Base-by-base conservation (phyloP, 768 basidiomycete species). In the Udeniomyces megalosporus region DNA sequence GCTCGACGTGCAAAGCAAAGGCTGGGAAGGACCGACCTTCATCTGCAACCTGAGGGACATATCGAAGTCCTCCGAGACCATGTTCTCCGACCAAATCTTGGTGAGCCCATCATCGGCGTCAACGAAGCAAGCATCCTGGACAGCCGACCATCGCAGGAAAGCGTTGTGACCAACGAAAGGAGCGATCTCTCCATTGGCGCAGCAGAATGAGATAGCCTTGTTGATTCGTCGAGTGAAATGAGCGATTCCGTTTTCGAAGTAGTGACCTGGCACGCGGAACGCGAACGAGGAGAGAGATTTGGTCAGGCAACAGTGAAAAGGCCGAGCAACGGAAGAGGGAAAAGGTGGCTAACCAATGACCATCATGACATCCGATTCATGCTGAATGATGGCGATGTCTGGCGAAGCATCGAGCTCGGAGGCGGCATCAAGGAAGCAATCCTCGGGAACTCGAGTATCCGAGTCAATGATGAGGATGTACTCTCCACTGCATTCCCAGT, bases 151-250 rank as follows among this genome's bases (percentile, higher is more conserved):
- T 22, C 88, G 82, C 52, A 92, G 77, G 73, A 91, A 93, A 6
- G 88, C 87, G 65, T 89, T 71, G 67, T 73, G 72, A 12, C 72
- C 72, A 29, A 73, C 72, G 56, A 73, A 73, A 5, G 72, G 72
- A 2, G 72, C 70, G 35, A 69, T 68, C 64, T 74, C 73, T 22
- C 73, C 73, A 62, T 66, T 71, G 28, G 73, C 71, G 24, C 64
- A 64, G 57, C 69, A 70, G 65, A 66, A 73, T 3, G 72, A 72
- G 49, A 74, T 74, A 26, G 72, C 71, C 58, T 65, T 60, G 47
- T 91, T 89, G 75, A 92, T 88, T 42, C 87, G 80, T 24, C 82
- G 81, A 1, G 89, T 91, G 74, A 93, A 92, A 72, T 84, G 83
- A 14, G 89, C 81, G 64, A 92, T 84, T 20, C 86, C 87, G 67